phyloP scores from a whole-genome alignment of 768 basidiomycete genomes.

The Pisolithus tinctorius region DNA sequence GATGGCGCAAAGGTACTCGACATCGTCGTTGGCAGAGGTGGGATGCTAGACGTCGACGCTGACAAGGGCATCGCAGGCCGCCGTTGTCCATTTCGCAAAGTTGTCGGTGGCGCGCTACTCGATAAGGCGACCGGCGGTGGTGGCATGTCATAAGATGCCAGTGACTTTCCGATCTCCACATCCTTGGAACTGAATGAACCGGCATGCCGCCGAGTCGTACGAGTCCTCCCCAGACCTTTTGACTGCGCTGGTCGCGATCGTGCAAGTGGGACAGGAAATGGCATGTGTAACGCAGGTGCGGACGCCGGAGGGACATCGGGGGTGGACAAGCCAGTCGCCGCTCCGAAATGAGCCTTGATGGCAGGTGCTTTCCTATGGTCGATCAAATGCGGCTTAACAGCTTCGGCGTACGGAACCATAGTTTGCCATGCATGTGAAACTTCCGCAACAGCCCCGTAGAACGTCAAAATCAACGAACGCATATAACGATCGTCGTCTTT shows the following conservation, averaged over 20 bases:
- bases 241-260: conserved; percentile 22
- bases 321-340: conserved; percentile 18
- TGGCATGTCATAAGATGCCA: conserved; percentile 56
- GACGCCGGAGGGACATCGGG: conserved; percentile 23
- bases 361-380: conserved; percentile 34
- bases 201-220: conserved; percentile 72
- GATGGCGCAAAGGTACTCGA: conserved; percentile 1
- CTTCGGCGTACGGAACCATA: conserved; percentile 64
- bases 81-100: conserved; percentile 46
- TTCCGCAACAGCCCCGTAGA: conserved; percentile 88
- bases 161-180: conserved; percentile 77
- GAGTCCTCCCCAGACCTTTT: conserved; percentile 33
- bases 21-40: conserved; percentile 5
- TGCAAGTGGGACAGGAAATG: conserved; percentile 20
- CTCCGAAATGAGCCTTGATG: conserved; percentile 24
- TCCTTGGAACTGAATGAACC: conserved; percentile 95
- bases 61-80: conserved; percentile 34
- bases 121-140: conserved; percentile 22
- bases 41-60: conserved; percentile 15
- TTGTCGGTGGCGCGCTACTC: conserved; percentile 21
- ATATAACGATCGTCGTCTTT: conserved; percentile 83
- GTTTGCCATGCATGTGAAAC: conserved; percentile 79
- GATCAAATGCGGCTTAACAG: conserved; percentile 57
- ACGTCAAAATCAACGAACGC: conserved; percentile 75
- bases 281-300: conserved; percentile 21